phyloP scores from a whole-genome alignment of 441 rosid genomes.

The Gossypium gossypioides region DNA sequence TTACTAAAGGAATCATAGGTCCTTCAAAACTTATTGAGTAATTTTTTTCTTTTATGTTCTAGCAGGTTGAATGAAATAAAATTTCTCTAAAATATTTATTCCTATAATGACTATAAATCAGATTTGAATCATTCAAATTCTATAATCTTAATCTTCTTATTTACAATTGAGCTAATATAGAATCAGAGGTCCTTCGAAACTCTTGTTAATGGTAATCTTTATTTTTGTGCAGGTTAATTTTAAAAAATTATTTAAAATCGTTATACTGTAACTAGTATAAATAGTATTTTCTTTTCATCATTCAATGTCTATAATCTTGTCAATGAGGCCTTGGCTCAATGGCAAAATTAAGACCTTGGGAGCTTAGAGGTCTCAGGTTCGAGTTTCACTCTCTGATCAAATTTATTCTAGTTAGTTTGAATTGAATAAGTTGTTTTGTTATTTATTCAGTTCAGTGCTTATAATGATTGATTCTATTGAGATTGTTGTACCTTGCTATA shows the following conservation, averaged over 20 bases:
- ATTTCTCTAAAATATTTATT: neutral
- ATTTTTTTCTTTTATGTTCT: neutral
- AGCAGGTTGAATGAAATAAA: neutral
- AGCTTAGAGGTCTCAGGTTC: no score
- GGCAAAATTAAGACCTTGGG: no score
- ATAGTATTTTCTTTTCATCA: no score
- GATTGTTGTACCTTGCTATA: no score
- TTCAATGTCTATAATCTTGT: no score
- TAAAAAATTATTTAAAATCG: neutral
- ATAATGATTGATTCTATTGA: no score
- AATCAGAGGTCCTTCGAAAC: neutral
- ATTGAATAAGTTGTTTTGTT: no score
- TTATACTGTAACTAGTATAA: neutral
- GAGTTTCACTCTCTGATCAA: no score
- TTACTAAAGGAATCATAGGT: neutral
- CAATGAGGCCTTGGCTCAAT: no score
- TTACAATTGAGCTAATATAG: neutral
- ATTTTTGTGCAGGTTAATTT: neutral
- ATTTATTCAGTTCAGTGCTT: no score
- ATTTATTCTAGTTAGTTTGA: no score
- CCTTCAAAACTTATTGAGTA: neutral
- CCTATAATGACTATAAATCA: neutral
- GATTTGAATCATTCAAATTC: neutral
- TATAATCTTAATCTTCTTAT: neutral
- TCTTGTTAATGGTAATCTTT: neutral